Conservation (phyloP, 2,329 filamentous ascomycete genomes). For the Cryphonectria parasitica region DNA sequence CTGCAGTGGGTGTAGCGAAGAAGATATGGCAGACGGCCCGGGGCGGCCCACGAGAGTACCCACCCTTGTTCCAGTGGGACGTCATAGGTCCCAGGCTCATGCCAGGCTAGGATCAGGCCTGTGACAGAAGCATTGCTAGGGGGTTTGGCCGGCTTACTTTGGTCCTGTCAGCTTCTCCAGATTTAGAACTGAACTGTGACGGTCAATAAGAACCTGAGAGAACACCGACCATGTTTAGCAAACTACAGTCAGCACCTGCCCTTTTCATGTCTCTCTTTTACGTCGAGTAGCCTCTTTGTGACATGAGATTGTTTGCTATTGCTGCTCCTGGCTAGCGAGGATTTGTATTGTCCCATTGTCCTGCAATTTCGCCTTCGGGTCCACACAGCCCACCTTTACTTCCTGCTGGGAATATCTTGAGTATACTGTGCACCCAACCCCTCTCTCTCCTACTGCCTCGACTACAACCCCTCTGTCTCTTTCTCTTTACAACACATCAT, state of each 20-base stretch:
- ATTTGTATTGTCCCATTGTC: background rate
- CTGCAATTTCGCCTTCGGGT: conserved; percentile 8
- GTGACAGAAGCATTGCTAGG: background rate
- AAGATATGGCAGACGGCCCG: background rate
- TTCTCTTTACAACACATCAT: background rate
- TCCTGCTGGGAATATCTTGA: background rate
- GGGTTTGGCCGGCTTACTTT: background rate
- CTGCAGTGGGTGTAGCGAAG: background rate
- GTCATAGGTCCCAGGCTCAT: conserved; percentile 20
- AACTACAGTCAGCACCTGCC: background rate
- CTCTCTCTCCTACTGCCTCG: background rate
- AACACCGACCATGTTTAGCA: background rate
- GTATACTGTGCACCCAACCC: background rate
- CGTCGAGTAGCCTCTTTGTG: conserved; percentile 14
- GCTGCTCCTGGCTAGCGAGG: conserved; percentile 5
- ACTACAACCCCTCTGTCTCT: background rate
- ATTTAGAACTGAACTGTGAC: background rate
- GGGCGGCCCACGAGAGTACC: background rate
- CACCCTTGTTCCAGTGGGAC: conserved; percentile 10
- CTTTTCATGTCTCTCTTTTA: conserved; percentile 11
- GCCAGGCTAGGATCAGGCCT: conserved; percentile 21
- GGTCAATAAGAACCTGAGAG: background rate
- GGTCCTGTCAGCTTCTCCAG: background rate
- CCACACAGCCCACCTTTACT: conserved; percentile 3
- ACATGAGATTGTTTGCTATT: conserved; percentile 6